Evolutionary conservation across 2,329 filamentous ascomycete species (phyloP), one percentile per base, ranked within the genome.

Genomic region (Domatiomyces globalis): DNA sequence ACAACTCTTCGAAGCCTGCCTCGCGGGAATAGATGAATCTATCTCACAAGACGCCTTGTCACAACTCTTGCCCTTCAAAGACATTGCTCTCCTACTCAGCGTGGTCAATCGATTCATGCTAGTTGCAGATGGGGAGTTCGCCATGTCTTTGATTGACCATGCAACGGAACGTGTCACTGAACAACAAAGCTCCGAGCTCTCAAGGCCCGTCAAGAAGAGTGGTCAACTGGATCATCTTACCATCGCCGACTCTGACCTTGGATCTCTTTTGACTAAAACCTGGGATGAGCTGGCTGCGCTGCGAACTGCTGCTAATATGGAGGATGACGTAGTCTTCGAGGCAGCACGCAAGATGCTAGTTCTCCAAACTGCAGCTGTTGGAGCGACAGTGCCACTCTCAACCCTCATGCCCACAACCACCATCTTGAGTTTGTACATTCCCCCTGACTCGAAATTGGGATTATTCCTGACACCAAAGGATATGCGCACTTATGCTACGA

Each of bases 91-190:
- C 57, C 80, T 85, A 48, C 71, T 96, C 12, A 79, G 80, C 25
- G 73, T 95, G 7, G 73, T 95, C 1, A 78, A 89, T 46, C 83
- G 92, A 51, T 95, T 94, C 67, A 87, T 95, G 59, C 75, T 98
- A 2, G 75, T 98, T 0, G 84, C 85, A 1, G 79, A 87, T 33
- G 90, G 90, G 49, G 92, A 96, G 65, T 98, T 98, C 65, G 87
- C 89, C 18, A 81, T 92, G 68, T 83, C 85, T 0, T 69, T 98
- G 22, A 87, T 94, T 1, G 79, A 83, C 36, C 86, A 95, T 68
- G 87, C 90, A 1, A 87, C 95, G 59, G 79, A 84, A 50, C 84
- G 81, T 59, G 77, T 92, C 20, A 77, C 80, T n/a, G 81, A 79
- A 57, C 80, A 87, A 48, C 86, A 85, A 75, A 75, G 63, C 50